Percentiles rank a stretch among this genome's conserved stretches.
Evolutionary conservation across 805 yeast genomes (phyloP).

Genomic region (Komagataella pastoris): DNA sequence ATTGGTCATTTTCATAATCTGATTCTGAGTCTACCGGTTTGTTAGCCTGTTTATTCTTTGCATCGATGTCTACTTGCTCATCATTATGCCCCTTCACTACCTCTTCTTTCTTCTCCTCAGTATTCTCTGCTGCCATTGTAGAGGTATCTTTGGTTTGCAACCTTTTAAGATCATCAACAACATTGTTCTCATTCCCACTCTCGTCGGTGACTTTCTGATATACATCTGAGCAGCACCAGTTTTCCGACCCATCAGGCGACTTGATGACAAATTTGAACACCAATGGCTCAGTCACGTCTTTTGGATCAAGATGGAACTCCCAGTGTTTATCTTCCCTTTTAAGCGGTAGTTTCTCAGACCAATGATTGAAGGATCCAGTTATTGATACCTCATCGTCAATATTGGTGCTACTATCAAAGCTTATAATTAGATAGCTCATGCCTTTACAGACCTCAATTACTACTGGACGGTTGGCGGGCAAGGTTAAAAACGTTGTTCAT

Average conservation of each 20-base stretch:
- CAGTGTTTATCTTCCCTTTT: not conserved
- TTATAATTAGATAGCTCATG: not conserved
- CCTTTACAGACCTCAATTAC: not conserved
- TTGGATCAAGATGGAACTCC: not conserved
- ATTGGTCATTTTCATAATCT: not conserved
- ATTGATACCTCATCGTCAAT: not conserved
- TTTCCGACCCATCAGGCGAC: not conserved
- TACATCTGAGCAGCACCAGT: not conserved
- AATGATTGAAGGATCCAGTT: not conserved
- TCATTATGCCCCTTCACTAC: conserved; percentile 4
- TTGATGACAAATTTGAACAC: conserved; percentile 2
- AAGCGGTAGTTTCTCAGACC: not conserved
- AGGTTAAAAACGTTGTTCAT: not conserved
- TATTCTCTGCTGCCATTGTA: conserved; percentile 5
- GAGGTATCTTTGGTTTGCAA: not conserved
- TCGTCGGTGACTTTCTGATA: conserved; percentile 1
- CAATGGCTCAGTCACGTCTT: conserved; percentile 1
- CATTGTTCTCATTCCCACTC: conserved; percentile 7
- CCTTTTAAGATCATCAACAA: conserved; percentile 8
- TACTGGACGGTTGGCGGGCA: not conserved
- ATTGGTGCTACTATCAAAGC: not conserved
- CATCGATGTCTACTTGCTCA: conserved; percentile 12
- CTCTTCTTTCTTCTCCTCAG: conserved; percentile 8
- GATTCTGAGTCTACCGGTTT: not conserved
- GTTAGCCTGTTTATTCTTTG: conserved; percentile 1